Percentiles rank a stretch among this genome's conserved stretches.
Evolutionary conservation across 108 stramenopile genomes (phyloP).

Genomic region (Cyclotella baltica): DNA sequence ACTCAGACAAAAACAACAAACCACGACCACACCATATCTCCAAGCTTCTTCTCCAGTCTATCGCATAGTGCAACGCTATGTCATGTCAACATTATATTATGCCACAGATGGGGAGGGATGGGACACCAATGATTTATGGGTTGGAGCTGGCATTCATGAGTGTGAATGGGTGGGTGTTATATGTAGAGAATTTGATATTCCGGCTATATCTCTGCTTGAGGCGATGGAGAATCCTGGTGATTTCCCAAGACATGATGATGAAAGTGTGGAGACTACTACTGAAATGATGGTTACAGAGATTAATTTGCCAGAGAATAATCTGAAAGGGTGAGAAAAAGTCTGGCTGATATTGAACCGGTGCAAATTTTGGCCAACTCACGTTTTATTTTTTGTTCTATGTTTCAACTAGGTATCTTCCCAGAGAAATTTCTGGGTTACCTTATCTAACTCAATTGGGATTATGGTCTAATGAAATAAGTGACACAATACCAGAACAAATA

Average conservation of each 20-base stretch:
- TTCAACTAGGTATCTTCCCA: conserved; percentile 28
- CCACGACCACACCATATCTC: conserved; percentile 21
- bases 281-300: conserved; percentile 51
- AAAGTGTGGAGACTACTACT: conserved; percentile 13
- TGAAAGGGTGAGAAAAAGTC: no score
- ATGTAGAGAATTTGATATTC: conserved; percentile 48
- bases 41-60: conserved; percentile 32
- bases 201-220: conserved; percentile 44
- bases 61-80: conserved; percentile 53
- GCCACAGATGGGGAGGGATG: conserved; percentile 51
- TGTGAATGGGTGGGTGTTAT: conserved; percentile 50
- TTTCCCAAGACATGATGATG: conserved; percentile 34
- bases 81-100: conserved; percentile 41
- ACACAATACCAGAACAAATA: conserved; percentile 28
- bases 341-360: no score
- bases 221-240: conserved; percentile 31
- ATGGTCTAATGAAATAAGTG: conserved; percentile 51
- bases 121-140: conserved; percentile 28
- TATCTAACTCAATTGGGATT: conserved; percentile 44
- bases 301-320: conserved; percentile 52
- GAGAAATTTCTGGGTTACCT: conserved; percentile 38
- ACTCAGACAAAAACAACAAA: not conserved
- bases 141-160: conserved; percentile 47
- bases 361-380: no score
- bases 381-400: no score